Conservation (phyloP, 2,329 filamentous ascomycete species). For the Ascochyta clinopodiicola region DNA sequence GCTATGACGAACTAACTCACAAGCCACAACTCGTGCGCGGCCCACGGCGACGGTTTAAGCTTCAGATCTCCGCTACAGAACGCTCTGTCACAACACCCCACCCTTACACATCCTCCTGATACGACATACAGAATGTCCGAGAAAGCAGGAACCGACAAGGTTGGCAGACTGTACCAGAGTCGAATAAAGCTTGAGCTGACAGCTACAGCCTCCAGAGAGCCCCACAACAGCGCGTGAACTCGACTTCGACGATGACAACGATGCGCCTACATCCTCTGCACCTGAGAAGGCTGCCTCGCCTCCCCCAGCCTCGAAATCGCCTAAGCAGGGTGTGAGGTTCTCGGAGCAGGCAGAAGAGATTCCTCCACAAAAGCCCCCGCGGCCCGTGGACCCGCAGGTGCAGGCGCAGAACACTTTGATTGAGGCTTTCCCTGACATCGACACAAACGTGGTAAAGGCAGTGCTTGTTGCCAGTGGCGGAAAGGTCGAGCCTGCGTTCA, state of each 20-base stretch:
- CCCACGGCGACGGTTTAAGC: conserved; percentile 8
- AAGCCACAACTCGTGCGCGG: conserved; percentile 19
- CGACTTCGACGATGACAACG: conserved; percentile 64
- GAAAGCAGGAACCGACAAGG: conserved; percentile 39
- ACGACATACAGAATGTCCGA: conserved; percentile 13
- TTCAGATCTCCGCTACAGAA: conserved; percentile 8
- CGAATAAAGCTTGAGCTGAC: conserved; percentile 1
- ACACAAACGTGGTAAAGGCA: conserved; percentile 80
- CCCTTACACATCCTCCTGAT: not conserved
- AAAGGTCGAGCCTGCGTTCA: conserved; percentile 91
- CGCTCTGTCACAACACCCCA: not conserved
- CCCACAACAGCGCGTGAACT: conserved; percentile 62
- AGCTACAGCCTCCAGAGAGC: conserved; percentile 35
- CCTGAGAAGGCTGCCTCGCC: conserved; percentile 43
- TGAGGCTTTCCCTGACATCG: conserved; percentile 90
- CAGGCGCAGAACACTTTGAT: conserved; percentile 87
- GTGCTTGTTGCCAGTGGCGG: conserved; percentile 86
- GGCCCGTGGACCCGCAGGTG: conserved; percentile 80
- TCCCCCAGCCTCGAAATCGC: conserved; percentile 27
- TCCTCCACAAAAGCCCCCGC: conserved; percentile 79
- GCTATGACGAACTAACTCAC: conserved; percentile 13
- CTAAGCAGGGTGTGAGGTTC: conserved; percentile 56
- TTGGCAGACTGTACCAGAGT: conserved; percentile 5
- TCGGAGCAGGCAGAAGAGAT: conserved; percentile 56
- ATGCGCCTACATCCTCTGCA: conserved; percentile 46